These are phyloP conservation scores for Mycena leptocephala DNA, from an alignment of 768 basidiomycete species.

Conservation along the genomic window DNA sequence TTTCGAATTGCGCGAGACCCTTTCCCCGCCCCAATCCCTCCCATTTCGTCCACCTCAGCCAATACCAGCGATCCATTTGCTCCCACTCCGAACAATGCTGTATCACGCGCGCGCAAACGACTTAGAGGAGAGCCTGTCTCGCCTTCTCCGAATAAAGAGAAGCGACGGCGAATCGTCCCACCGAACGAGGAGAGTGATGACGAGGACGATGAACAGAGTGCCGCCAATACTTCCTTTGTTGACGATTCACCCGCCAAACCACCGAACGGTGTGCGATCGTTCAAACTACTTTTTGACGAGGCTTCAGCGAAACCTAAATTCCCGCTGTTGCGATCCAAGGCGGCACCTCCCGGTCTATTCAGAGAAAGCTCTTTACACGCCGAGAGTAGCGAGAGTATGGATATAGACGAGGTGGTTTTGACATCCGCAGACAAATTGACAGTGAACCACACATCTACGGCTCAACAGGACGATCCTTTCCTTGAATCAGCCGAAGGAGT, in stretches of 20 bases:
- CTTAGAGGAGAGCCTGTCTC: constrained; percentile 89
- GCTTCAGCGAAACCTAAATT: constrained; percentile 32
- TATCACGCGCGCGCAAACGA: constrained; percentile 84
- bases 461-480: constrained; percentile 20
- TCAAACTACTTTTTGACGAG: constrained; percentile 79
- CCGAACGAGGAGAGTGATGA: constrained; percentile 59
- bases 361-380: neutral
- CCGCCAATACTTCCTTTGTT: constrained; percentile 66
- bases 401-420: constrained; percentile 26
- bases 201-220: constrained; percentile 47
- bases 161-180: constrained; percentile 72
- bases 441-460: neutral
- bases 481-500: neutral
- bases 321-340: constrained; percentile 17
- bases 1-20: constrained; percentile 52
- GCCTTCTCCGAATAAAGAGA: constrained; percentile 86
- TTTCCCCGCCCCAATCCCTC: constrained; percentile 59
- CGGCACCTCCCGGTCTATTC: constrained; percentile 33
- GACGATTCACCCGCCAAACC: constrained; percentile 83
- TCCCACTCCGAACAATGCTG: constrained; percentile 56
- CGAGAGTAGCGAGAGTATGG: constrained; percentile 26
- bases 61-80: constrained; percentile 44
- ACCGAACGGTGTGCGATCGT: constrained; percentile 70
- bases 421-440: neutral
- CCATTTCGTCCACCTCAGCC: constrained; percentile 42